These are phyloP conservation scores for Phytopythium litorale DNA, from an alignment of 352 stramenopile genomes.

Conservation along the genomic window DNA sequence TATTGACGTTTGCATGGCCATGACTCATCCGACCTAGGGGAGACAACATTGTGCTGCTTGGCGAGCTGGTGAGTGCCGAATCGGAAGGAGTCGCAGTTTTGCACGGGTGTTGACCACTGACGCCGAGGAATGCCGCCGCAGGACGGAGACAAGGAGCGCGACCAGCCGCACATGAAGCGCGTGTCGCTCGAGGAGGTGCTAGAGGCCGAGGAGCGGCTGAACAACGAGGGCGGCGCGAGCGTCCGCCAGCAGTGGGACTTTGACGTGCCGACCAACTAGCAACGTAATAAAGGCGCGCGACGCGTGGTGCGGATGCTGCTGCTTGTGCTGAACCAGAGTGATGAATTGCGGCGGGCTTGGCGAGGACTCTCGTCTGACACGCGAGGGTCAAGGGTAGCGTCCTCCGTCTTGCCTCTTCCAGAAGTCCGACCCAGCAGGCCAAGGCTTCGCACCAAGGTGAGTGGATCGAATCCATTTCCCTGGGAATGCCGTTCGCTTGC, in stretches of 20 bases:
- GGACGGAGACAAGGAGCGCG: slow-evolving; percentile 79
- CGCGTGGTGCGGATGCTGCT: neutral
- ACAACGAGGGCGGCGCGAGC: slow-evolving; percentile 53
- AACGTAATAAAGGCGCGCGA: neutral
- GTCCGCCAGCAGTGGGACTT: slow-evolving; percentile 86
- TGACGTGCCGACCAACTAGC: slow-evolving; percentile 32
- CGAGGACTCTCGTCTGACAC: no score
- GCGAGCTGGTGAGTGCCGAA: slow-evolving; percentile 54
- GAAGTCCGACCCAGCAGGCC: no score
- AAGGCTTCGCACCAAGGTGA: no score
- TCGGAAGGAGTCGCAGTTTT: no score
- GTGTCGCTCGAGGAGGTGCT: slow-evolving; percentile 75
- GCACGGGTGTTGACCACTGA: neutral
- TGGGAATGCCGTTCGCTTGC: no score
- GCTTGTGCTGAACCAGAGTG: neutral
- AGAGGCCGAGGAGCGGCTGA: slow-evolving; percentile 74
- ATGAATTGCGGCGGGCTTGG: no score
- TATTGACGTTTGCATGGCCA: neutral
- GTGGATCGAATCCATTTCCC: no score
- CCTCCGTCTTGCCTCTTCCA: no score
- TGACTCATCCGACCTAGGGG: slow-evolving; percentile 29
- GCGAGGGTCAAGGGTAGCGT: no score
- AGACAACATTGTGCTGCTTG: slow-evolving; percentile 86
- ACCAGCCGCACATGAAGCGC: slow-evolving; percentile 80
- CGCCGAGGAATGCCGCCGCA: slow-evolving; percentile 11